Conservation (phyloP, 1,284 basidiomycete genomes). For the Leccinum pachyderme region DNA sequence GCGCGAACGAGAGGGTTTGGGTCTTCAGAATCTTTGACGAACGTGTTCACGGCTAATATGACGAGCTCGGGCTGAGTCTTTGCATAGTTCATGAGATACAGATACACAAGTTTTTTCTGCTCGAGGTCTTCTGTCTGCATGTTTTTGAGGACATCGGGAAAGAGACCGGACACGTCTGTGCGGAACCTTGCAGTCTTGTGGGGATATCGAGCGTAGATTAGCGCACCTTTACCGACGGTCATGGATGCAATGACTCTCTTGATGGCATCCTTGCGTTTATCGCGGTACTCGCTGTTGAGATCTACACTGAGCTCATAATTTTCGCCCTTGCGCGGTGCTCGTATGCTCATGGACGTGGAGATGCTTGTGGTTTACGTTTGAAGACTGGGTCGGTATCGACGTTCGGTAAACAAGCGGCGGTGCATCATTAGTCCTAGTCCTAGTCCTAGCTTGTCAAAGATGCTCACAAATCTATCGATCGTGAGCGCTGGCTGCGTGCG, state of each 20-base stretch:
- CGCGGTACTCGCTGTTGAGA: constrained; percentile 94
- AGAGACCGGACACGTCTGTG: constrained; percentile 89
- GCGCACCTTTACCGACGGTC: constrained; percentile 88
- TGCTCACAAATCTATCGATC: too few species aligned
- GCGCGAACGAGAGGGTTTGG: constrained; percentile 95
- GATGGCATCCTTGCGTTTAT: constrained; percentile 97
- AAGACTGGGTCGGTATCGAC: too few species aligned
- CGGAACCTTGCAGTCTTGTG: constrained; percentile 13
- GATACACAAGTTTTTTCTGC: constrained; percentile 96
- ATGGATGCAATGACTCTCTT: constrained; percentile 95
- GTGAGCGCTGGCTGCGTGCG: too few species aligned
- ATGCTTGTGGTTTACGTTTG: constrained; percentile 1
- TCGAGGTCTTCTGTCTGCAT: constrained; percentile 96
- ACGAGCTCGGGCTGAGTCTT: constrained; percentile 97
- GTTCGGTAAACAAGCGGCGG: too few species aligned
- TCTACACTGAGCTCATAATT: constrained; percentile 94
- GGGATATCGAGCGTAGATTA: neutral
- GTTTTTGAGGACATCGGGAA: constrained; percentile 98
- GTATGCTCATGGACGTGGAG: constrained; percentile 50
- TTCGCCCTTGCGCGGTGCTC: constrained; percentile 77
- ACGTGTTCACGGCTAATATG: constrained; percentile 98
- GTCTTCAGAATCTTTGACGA: constrained; percentile 96
- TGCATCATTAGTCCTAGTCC: too few species aligned
- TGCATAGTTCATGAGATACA: constrained; percentile 98
- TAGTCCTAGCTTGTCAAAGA: too few species aligned